Evolutionary conservation across 805 yeast genomes (phyloP), one percentile per base, ranked within the genome.

Genomic region (Limtongia smithiae): DNA sequence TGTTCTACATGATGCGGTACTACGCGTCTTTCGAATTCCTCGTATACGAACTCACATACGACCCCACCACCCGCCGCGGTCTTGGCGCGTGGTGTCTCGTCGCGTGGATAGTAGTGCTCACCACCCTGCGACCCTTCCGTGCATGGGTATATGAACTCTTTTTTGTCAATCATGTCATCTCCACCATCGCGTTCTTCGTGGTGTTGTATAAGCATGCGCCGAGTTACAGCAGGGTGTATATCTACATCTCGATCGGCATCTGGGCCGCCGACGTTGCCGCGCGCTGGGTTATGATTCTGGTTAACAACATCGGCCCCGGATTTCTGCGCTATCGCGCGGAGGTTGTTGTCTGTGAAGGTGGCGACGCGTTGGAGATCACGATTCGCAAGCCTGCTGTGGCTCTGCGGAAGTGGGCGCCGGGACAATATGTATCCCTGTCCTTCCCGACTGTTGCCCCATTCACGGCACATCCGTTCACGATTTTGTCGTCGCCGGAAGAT

Each of bases 401-500:
- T 1, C 17, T 44, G 8, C 28, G 38, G 11, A 38, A 37, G 1
- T 59, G 61, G 62, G n/a, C 25, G 8, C 57, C 62, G 3, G 62
- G 62, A n/a, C 62, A 60, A 17, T 53, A 39, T 33, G 49, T 48
- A 9, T 32, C 43, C 8, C 46, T 59, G 11, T 28, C 46, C 20
- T 51, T 59, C 21, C 62, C 62, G 14, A 46, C 62, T 3, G n/a
- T 48, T 11, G 51, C 53, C 3, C 47, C 51, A 1, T 15, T 44
- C 14, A 55, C 50, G 34, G 32, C 60, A 2, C 62, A 60, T 40
- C 64, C 63, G 6, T 60, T 60, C 40, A 72, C 79, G 3, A 68
- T 74, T 43, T 57, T 71, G 5, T 68, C 73, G 28, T 55, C 72
- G 25, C 62, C 72, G 15, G 68, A 62, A 14, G 54, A 68, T 3